A percentile compares a stretch with the other conserved stretches of the same genome.
Conservation (phyloP, 805 yeast species). For the Lachancea kluyveri region DNA sequence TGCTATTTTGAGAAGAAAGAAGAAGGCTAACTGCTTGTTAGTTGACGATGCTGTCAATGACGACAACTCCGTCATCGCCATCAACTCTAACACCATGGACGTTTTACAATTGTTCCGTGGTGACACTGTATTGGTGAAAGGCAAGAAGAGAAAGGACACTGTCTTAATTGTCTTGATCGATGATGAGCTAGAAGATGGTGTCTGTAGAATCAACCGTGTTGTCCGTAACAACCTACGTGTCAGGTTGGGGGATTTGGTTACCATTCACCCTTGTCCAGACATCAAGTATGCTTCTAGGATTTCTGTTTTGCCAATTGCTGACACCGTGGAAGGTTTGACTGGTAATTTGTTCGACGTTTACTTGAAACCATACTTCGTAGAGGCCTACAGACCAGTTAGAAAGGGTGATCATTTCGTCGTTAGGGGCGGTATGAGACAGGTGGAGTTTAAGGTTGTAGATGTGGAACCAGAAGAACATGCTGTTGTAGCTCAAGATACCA, state of each 20-base stretch:
- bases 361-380: conserved; percentile 96
- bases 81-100: conserved; percentile 94
- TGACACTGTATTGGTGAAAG: conserved; percentile 94
- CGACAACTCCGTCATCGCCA: conserved; percentile 93
- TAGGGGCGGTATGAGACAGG: conserved; percentile 99
- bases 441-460: conserved; percentile 96
- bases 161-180: conserved; percentile 93
- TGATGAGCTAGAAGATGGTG: conserved; percentile 94
- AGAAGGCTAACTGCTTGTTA: conserved; percentile 90
- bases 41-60: conserved; percentile 97
- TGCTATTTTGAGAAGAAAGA: conserved; percentile 93
- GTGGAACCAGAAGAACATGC: conserved; percentile 97
- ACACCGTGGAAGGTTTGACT: conserved; percentile 95
- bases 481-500: conserved; percentile 96
- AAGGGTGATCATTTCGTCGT: conserved; percentile 95
- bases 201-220: conserved; percentile 89
- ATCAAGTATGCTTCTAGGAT: conserved; percentile 95
- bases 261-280: conserved; percentile 94
- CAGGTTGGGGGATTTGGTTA: conserved; percentile 86
- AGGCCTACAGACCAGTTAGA: conserved; percentile 97
- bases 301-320: conserved; percentile 93
- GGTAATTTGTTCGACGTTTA: conserved; percentile 95
- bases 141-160: conserved; percentile 96
- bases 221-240: conserved; percentile 93
- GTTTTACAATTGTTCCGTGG: conserved; percentile 92